These are phyloP conservation scores for Candida ipomoeae DNA, from an alignment of 805 yeast species.

Conservation along the genomic window DNA sequence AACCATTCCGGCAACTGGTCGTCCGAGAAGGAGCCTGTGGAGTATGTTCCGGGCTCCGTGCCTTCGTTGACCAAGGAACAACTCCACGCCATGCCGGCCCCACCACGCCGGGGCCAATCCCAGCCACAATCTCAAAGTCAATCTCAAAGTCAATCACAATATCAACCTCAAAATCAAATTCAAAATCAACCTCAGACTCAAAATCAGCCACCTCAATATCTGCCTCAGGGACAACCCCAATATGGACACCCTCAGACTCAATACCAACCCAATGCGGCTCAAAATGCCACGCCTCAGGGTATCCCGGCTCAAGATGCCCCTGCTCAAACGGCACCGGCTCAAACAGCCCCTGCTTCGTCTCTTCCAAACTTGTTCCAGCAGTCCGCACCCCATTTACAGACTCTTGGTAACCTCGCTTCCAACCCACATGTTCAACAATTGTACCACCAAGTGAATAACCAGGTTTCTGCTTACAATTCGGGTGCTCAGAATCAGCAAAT, in stretches of 20 bases:
- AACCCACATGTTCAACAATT: slow-evolving; percentile 1
- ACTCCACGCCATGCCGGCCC: slow-evolving; percentile 38
- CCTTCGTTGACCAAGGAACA: slow-evolving; percentile 19
- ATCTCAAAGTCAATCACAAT: not conserved
- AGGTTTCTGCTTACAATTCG: not conserved
- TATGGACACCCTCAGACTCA: too few relatives aligned
- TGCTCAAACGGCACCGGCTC: too few relatives aligned
- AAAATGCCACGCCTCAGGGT: too few relatives aligned
- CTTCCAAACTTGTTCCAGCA: slow-evolving; percentile 3
- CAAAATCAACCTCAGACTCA: not conserved
- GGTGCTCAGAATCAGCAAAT: not conserved
- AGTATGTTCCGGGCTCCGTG: slow-evolving; percentile 4
- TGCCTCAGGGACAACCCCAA: too few relatives aligned
- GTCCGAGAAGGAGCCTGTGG: slow-evolving; percentile 17
- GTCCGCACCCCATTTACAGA: not conserved
- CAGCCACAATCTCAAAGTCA: not conserved
- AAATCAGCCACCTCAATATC: too few relatives aligned
- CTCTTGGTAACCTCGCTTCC: not conserved
- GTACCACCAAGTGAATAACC: not conserved
- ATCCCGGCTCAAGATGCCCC: too few relatives aligned
- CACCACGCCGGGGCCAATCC: slow-evolving; percentile 34
- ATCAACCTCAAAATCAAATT: not conserved
- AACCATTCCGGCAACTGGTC: slow-evolving; percentile 25
- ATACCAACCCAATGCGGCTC: too few relatives aligned
- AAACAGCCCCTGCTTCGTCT: too few relatives aligned